Evolutionary conservation across 1,284 basidiomycete genomes (phyloP), one percentile per base, ranked within the genome.

Genomic region (Neolentinus lepideus): DNA sequence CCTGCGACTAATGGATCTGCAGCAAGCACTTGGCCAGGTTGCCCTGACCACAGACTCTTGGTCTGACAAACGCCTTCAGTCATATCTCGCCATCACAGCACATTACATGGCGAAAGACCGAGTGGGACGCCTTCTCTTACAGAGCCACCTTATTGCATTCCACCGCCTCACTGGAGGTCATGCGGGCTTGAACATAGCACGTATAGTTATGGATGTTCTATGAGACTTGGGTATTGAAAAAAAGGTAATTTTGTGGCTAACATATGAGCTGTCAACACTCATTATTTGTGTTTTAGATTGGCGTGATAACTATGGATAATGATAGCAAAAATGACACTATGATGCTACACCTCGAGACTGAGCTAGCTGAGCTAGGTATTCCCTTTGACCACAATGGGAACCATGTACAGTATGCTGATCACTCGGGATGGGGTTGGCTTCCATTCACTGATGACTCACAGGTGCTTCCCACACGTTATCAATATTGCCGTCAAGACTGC

Each of bases 401-500:
- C 56, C 60, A 56, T 31, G 59, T 62, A 22, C 57, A 57, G 67
- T 67, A 29, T 26, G 3, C 6, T 48, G 11, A 25, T 50, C n/a
- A 36, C 33, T n/a, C 46, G 19, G 12, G 9, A 10, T 26, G 50
- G 16, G 12, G 8, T 24, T 8, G 11, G 12, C n/a, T 19, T 19
- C 21, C 9, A 47, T 11, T n/a, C 11, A 51, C 50, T 19, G 6
- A 26, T 9, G 12, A 9, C 9, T 8, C 52, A 9, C 25, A 72
- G 70, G 16, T 72, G 70, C 52, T 71, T 71, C 55, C 69, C 66
- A 0, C 70, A 71, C 38, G 54, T 66, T 19, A 55, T 69, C 24
- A 73, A 72, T 47, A 60, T 70, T 11, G 60, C 67, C 8, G 63
- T 66, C 10, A 64, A 71, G 54, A 56, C 65, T 9, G 62, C 59